Conservation (phyloP, 768 basidiomycete genomes). For the Calocybe gangraenosa region DNA sequence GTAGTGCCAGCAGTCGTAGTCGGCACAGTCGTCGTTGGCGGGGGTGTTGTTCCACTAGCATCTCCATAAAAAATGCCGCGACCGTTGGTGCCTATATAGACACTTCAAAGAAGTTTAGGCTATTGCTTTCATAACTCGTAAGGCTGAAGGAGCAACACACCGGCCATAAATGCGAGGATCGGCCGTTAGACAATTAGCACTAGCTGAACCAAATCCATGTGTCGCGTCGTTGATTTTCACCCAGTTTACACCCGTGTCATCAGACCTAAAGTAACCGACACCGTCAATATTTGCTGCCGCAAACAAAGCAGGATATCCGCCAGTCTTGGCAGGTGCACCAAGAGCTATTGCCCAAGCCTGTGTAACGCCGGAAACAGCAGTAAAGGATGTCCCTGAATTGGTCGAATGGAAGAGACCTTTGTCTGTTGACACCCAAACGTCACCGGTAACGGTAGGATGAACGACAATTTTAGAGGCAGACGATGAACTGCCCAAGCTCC, state of each 20-base stretch:
- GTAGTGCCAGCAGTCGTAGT: conserved; percentile 17
- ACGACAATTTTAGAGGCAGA: conserved; percentile 50
- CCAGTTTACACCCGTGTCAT: conserved; percentile 55
- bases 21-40: conserved; percentile 21
- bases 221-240: conserved; percentile 53
- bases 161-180: conserved; percentile 53
- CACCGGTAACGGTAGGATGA: conserved; percentile 49
- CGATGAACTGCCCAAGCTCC: conserved; percentile 44
- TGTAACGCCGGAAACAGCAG: conserved; percentile 39
- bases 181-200: conserved; percentile 43
- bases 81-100: conserved; percentile 60
- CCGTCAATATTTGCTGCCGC: conserved; percentile 49
- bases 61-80: conserved; percentile 55
- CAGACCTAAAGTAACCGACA: conserved; percentile 52
- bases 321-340: conserved; percentile 44
- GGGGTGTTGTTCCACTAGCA: conserved; percentile 24
- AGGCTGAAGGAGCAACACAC: conserved; percentile 20
- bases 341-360: conserved; percentile 57
- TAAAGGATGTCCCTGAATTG: conserved; percentile 45
- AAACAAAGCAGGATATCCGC: conserved; percentile 51
- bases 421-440: conserved; percentile 64
- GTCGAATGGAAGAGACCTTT: conserved; percentile 55
- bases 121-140: background rate
- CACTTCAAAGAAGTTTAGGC: conserved; percentile 26
- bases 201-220: conserved; percentile 53